These are phyloP conservation scores for Xeromyces bisporus DNA, from an alignment of 495 filamentous ascomycete genomes.

Conservation along the genomic window DNA sequence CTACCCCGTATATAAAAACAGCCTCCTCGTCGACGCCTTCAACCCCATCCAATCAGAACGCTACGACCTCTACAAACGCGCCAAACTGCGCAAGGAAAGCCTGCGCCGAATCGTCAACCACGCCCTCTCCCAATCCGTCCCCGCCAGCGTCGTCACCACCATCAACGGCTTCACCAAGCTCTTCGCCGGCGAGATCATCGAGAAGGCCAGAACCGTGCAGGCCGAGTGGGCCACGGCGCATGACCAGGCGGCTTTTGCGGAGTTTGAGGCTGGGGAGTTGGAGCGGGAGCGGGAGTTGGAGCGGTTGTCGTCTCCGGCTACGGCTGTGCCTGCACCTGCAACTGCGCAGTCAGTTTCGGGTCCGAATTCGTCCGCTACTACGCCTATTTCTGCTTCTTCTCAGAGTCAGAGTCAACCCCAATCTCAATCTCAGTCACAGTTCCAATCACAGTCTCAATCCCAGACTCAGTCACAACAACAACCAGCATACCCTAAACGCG, in stretches of 20 bases:
- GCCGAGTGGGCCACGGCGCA: conserved; percentile 50
- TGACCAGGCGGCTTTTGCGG: conserved; percentile 19
- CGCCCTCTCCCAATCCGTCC: conserved; percentile 74
- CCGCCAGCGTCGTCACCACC: conserved; percentile 56
- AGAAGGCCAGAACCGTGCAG: conserved; percentile 63
- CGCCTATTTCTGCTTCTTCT: neutral
- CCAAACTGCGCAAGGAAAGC: conserved; percentile 47
- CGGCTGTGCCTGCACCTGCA: conserved; percentile 1
- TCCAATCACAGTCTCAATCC: neutral
- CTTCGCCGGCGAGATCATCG: conserved; percentile 69
- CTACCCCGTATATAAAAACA: conserved; percentile 9
- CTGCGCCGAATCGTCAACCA: conserved; percentile 65
- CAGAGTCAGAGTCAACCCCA: neutral
- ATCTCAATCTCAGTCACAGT: too few relatives aligned
- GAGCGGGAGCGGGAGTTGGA: neutral
- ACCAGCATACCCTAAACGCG: conserved; percentile 5
- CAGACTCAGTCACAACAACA: neutral
- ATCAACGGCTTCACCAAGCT: conserved; percentile 71
- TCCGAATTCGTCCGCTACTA: neutral
- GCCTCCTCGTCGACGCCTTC: conserved; percentile 54
- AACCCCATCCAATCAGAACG: conserved; percentile 49
- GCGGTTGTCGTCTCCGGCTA: neutral
- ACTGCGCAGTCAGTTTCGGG: neutral
- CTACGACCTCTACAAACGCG: conserved; percentile 55
- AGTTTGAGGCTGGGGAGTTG: conserved; percentile 17